Percentiles rank a stretch among this genome's conserved stretches.
phyloP scores from a whole-genome alignment of 108 stramenopile genomes.

The Nannochloropsis oceanica region DNA sequence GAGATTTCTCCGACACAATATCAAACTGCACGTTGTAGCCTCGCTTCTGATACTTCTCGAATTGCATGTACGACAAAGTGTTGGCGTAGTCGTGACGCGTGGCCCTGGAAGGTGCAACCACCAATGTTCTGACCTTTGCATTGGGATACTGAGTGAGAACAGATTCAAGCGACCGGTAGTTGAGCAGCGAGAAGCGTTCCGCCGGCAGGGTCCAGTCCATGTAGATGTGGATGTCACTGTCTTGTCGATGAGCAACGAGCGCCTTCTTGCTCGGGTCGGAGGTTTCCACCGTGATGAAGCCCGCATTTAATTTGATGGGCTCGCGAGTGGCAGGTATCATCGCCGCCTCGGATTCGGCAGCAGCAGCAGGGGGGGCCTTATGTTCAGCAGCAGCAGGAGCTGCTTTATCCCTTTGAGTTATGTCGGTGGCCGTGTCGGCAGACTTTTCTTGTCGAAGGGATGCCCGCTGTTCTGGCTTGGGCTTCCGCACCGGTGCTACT shows the following conservation, averaged over 20 bases:
- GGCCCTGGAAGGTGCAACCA: neutral
- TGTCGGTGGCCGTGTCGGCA: neutral
- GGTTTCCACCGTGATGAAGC: neutral
- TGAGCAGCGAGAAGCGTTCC: neutral
- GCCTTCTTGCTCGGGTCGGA: neutral
- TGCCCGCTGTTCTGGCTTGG: neutral
- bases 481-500: neutral
- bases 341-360: neutral
- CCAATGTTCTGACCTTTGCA: neutral
- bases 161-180: neutral
- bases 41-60: neutral
- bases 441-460: neutral
- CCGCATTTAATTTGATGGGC: neutral
- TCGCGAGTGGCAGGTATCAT: neutral
- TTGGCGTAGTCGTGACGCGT: neutral
- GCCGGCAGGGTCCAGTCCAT: neutral
- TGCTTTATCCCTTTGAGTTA: too few relatives aligned
- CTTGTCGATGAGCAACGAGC: neutral
- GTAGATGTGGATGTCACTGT: neutral
- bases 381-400: neutral
- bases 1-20: neutral
- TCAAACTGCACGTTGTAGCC: neutral
- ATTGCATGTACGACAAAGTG: neutral
- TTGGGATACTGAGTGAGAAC: neutral
- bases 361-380: neutral